phyloP scores from a whole-genome alignment of 2,329 filamentous ascomycete genomes.

The Beauveria scarabaeidicola region DNA sequence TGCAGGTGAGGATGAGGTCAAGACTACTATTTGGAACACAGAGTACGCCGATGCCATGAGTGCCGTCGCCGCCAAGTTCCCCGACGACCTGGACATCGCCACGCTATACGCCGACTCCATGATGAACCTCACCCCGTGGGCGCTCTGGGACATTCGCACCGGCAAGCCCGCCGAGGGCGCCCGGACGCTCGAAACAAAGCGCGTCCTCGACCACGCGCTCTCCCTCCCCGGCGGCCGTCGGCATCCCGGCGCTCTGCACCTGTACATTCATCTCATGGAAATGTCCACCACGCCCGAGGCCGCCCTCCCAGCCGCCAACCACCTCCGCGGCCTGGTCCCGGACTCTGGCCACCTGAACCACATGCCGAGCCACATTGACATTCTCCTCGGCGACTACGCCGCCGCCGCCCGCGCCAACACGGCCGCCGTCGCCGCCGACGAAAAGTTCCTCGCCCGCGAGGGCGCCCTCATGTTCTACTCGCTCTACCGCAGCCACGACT shows the following conservation, averaged over 20 bases:
- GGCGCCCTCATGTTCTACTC: conserved; percentile 67
- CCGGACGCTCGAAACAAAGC: conserved; percentile 25
- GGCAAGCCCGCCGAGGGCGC: conserved; percentile 25
- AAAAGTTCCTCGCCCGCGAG: conserved; percentile 50
- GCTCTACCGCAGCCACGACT: conserved; percentile 65
- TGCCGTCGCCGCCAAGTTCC: conserved; percentile 25
- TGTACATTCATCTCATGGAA: conserved; percentile 70
- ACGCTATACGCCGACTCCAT: conserved; percentile 33
- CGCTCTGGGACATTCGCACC: conserved; percentile 32
- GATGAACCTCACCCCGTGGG: conserved; percentile 41
- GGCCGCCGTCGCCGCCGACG: conserved; percentile 58
- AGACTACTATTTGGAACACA: conserved; percentile 35
- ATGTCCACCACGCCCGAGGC: conserved; percentile 56
- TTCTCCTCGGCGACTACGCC: conserved; percentile 63
- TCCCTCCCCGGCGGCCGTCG: conserved; percentile 26
- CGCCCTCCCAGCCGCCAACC: conserved; percentile 48
- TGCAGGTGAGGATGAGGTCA: conserved; percentile 32
- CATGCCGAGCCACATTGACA: conserved; percentile 72
- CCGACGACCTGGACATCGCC: conserved; percentile 31
- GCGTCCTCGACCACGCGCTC: conserved; percentile 38
- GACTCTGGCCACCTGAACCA: conserved; percentile 61
- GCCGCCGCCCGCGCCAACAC: conserved; percentile 58
- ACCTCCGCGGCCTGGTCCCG: conserved; percentile 52
- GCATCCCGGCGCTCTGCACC: conserved; percentile 64
- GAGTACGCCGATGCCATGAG: conserved; percentile 32